A percentile compares a stretch with the other conserved stretches of the same genome.
These are phyloP conservation scores for Pseudodiploospora longispora DNA, from an alignment of 2,329 filamentous ascomycete species.

Conservation along the genomic window DNA sequence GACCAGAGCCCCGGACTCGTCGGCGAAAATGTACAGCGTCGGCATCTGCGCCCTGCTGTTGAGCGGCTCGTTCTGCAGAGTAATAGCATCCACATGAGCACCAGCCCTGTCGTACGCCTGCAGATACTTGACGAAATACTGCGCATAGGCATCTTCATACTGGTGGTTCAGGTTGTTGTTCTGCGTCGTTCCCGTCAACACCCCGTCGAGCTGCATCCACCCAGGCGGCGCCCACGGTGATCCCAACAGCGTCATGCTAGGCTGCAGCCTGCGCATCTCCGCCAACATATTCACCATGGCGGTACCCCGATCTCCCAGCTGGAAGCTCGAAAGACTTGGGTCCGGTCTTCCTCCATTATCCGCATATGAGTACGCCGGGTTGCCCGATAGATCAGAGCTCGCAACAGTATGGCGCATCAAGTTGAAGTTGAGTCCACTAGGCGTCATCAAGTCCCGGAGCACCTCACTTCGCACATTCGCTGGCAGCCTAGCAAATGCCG, in stretches of 20 bases:
- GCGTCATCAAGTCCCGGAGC: slow-evolving; percentile 27
- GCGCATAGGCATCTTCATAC: slow-evolving; percentile 23
- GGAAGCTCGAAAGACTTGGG: slow-evolving; percentile 17
- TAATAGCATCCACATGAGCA: slow-evolving; percentile 31
- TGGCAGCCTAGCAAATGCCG: slow-evolving; percentile 27
- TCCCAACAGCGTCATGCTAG: slow-evolving; percentile 28
- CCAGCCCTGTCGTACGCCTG: slow-evolving; percentile 28
- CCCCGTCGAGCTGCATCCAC: slow-evolving; percentile 33
- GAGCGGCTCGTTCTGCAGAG: slow-evolving; percentile 36
- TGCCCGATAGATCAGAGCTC: slow-evolving; percentile 30
- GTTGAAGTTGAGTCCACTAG: slow-evolving; percentile 29
- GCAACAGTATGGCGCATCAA: slow-evolving; percentile 33
- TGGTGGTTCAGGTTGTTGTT: slow-evolving; percentile 30
- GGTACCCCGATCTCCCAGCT: slow-evolving; percentile 29
- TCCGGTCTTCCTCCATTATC: slow-evolving; percentile 14
- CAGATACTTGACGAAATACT: slow-evolving; percentile 35
- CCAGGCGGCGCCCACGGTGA: slow-evolving; percentile 32
- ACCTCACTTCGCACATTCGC: slow-evolving; percentile 21
- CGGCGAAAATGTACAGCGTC: slow-evolving; percentile 30
- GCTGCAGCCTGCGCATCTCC: slow-evolving; percentile 25
- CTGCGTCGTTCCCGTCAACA: slow-evolving; percentile 21
- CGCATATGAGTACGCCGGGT: slow-evolving; percentile 32
- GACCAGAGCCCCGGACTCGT: slow-evolving; percentile 29
- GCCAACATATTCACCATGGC: slow-evolving; percentile 30
- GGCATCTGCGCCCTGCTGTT: slow-evolving; percentile 29